phyloP scores from a whole-genome alignment of 768 basidiomycete genomes.

The Panaeolus papilionaceus region DNA sequence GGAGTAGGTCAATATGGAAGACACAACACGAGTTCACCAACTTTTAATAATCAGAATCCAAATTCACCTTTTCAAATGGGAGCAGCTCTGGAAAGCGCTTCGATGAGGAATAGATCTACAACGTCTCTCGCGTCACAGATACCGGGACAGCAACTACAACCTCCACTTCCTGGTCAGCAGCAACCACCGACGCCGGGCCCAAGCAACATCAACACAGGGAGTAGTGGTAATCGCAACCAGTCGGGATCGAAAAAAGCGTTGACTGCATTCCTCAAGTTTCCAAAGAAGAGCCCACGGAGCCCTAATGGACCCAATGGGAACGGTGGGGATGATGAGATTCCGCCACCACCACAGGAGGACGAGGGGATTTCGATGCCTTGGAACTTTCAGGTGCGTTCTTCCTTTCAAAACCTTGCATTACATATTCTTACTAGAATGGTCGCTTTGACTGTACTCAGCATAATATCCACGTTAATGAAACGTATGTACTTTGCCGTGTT shows the following conservation, averaged over 20 bases:
- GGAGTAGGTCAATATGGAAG: not conserved
- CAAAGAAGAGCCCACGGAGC: constrained; percentile 41
- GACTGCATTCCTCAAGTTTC: constrained; percentile 48
- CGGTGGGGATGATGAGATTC: constrained; percentile 29
- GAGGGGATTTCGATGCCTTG: constrained; percentile 72
- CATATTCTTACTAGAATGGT: not conserved
- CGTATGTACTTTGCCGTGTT: constrained; percentile 42
- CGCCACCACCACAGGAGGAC: constrained; percentile 48
- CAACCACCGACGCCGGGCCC: not conserved
- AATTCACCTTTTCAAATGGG: constrained; percentile 13
- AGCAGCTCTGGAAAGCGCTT: constrained; percentile 8
- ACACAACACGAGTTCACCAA: constrained; percentile 1
- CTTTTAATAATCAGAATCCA: constrained; percentile 9
- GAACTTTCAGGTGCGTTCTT: constrained; percentile 70
- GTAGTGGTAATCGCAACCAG: constrained; percentile 18
- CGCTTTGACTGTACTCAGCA: constrained; percentile 50
- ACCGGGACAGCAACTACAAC: not conserved
- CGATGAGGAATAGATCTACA: constrained; percentile 1
- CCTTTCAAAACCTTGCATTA: constrained; percentile 9
- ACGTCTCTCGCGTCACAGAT: constrained; percentile 3
- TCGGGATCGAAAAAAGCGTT: constrained; percentile 43
- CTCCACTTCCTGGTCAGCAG: not conserved
- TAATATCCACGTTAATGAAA: constrained; percentile 82
- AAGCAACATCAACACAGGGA: constrained; percentile 17
- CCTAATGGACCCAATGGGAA: constrained; percentile 29